Evolutionary conservation across 2,329 filamentous ascomycete species (phyloP).

Genomic region (Truncatella angustata): DNA sequence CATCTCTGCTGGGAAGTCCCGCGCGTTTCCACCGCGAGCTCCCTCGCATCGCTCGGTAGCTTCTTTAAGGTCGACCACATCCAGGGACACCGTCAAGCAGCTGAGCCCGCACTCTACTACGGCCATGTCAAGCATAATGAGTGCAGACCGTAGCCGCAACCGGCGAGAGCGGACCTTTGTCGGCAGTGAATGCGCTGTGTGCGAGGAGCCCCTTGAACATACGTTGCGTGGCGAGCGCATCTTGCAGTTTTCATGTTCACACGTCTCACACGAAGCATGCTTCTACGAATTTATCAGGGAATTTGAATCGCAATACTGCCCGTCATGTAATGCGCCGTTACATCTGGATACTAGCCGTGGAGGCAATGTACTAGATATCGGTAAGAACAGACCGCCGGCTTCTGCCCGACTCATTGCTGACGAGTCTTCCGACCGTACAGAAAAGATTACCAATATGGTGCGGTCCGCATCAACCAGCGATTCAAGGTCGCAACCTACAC

Average conservation of each 20-base stretch:
- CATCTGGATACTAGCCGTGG: slow-evolving; percentile 90
- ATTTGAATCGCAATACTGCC: slow-evolving; percentile 90
- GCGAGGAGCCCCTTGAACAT: slow-evolving; percentile 94
- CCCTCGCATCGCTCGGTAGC: slow-evolving; percentile 38
- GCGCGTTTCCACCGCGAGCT: slow-evolving; percentile 26
- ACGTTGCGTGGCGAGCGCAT: slow-evolving; percentile 92
- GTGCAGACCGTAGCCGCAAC: slow-evolving; percentile 73
- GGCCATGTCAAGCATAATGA: slow-evolving; percentile 64
- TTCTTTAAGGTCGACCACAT: slow-evolving; percentile 35
- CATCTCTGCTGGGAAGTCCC: slow-evolving; percentile 34
- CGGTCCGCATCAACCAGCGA: slow-evolving; percentile 75
- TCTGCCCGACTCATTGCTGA: slow-evolving; percentile 15
- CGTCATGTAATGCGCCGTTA: slow-evolving; percentile 86
- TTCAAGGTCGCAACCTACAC: slow-evolving; percentile 48
- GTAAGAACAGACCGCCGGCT: slow-evolving; percentile 44
- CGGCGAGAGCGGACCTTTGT: slow-evolving; percentile 93
- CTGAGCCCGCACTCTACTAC: slow-evolving; percentile 26
- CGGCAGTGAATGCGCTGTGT: slow-evolving; percentile 90
- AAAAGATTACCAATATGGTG: slow-evolving; percentile 93
- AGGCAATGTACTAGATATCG: slow-evolving; percentile 88
- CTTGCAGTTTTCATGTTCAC: slow-evolving; percentile 92
- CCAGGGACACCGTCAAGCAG: slow-evolving; percentile 32
- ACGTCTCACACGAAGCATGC: slow-evolving; percentile 96
- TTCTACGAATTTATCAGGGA: slow-evolving; percentile 99
- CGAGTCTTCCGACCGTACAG: slow-evolving; percentile 44